These are phyloP conservation scores for Naganishia cerealis DNA, from an alignment of 1,284 basidiomycete genomes.

Conservation along the genomic window DNA sequence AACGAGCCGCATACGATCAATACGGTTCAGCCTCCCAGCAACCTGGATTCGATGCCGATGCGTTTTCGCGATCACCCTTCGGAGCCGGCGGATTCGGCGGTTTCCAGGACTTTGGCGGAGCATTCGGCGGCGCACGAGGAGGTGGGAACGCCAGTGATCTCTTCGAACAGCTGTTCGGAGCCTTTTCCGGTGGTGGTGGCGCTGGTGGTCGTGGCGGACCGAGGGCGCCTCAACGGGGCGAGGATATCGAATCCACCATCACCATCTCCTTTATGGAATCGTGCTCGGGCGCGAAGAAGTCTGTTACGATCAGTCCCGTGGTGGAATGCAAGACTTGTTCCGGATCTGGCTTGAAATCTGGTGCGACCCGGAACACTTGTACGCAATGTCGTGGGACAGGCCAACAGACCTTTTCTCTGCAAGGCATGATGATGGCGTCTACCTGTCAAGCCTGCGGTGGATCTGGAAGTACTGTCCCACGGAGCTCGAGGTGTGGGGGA, in stretches of 20 bases:
- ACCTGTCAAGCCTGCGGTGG: slow-evolving; percentile 85
- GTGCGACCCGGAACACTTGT: slow-evolving; percentile 81
- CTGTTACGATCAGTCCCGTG: slow-evolving; percentile 76
- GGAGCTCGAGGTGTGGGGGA: slow-evolving; percentile 71
- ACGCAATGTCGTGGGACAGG: slow-evolving; percentile 81
- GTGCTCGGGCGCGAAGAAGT: slow-evolving; percentile 81
- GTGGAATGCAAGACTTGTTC: slow-evolving; percentile 81
- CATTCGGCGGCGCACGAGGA: slow-evolving; percentile 62
- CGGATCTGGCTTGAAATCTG: slow-evolving; percentile 81
- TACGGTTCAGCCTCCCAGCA: slow-evolving; percentile 93
- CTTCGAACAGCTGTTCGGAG: slow-evolving; percentile 84
- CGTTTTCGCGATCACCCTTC: slow-evolving; percentile 60
- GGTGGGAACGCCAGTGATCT: slow-evolving; percentile 63
- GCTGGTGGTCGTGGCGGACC: slow-evolving; percentile 55
- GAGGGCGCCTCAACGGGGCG: slow-evolving; percentile 63
- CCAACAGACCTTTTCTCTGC: slow-evolving; percentile 83
- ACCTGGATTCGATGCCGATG: slow-evolving; percentile 87
- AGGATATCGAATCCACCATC: slow-evolving; percentile 78
- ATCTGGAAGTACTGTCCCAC: slow-evolving; percentile 76
- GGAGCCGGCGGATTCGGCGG: slow-evolving; percentile 67
- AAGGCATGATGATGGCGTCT: slow-evolving; percentile 96
- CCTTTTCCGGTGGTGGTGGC: slow-evolving; percentile 56
- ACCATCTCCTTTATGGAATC: slow-evolving; percentile 86
- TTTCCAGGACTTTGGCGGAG: slow-evolving; percentile 67
- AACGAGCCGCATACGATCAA: slow-evolving; percentile 87